Conservation (phyloP, 1,284 basidiomycete genomes). For the Phlebopus sp. region DNA sequence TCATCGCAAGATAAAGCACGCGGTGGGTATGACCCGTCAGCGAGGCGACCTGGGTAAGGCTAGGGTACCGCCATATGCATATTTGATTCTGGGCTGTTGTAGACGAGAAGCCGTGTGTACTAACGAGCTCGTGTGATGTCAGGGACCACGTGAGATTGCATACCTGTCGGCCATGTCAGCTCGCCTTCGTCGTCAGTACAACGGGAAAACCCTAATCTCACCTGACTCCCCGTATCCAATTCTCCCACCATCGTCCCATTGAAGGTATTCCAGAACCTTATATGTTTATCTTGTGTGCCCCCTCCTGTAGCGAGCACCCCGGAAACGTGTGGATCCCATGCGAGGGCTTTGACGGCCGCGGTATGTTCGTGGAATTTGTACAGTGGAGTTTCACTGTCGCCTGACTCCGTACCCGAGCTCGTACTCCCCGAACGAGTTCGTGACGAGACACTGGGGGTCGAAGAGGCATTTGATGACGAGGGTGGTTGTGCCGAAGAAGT, state of each 20-base stretch:
- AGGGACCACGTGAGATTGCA: slow-evolving; percentile 97
- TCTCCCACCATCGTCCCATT: slow-evolving; percentile 84
- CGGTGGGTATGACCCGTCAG: slow-evolving; percentile 93
- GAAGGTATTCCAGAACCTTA: slow-evolving; percentile 94
- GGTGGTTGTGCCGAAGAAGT: slow-evolving; percentile 16
- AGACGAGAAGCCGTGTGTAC: slow-evolving; percentile 95
- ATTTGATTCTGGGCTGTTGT: slow-evolving; percentile 97
- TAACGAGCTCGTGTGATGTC: slow-evolving; percentile 95
- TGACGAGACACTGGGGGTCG: not conserved
- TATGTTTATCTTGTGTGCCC: slow-evolving; percentile 96
- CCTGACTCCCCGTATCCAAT: slow-evolving; percentile 92
- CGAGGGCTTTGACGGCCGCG: slow-evolving; percentile 96
- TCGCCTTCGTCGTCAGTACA: slow-evolving; percentile 3
- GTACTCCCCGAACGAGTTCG: slow-evolving; percentile 4
- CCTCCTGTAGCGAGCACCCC: slow-evolving; percentile 95
- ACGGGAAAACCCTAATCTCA: slow-evolving; percentile 36
- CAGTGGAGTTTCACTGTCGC: slow-evolving; percentile 60
- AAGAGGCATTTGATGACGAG: slow-evolving; percentile 23
- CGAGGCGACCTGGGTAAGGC: slow-evolving; percentile 89
- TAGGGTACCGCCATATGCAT: slow-evolving; percentile 97
- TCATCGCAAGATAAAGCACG: slow-evolving; percentile 96
- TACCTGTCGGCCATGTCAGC: slow-evolving; percentile 52
- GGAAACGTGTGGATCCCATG: slow-evolving; percentile 95
- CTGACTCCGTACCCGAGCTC: slow-evolving; percentile 16
- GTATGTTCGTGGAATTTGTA: slow-evolving; percentile 97